Evolutionary conservation across 176 grass and related monocot species (phyloP), one percentile per base, ranked within the genome.

Genomic region (Bothriochloa decipiens): DNA sequence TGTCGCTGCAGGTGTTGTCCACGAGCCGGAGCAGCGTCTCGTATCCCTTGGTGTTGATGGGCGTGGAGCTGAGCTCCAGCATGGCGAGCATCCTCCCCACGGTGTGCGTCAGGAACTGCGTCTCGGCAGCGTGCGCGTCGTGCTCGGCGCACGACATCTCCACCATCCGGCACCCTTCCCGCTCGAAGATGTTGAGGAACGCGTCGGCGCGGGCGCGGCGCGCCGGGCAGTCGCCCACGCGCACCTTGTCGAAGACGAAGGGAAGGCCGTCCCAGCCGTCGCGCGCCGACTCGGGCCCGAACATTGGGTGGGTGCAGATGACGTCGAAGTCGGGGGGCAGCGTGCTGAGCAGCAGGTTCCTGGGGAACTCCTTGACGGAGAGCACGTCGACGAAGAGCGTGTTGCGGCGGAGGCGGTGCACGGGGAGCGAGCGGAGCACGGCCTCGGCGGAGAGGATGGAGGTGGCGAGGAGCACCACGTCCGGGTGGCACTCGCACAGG

Each of bases 241-340:
- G 88, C 40, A 97, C 95, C 86, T 61, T 87, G 72, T 97, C 95
- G 84, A 91, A 97, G 11, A 94, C 95, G 88, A 97, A 92, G 0
- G 95, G 94, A 40, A 97, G 95, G 53, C 88, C 88, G 37, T 82
- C 82, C 94, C 95, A 97, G 78, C 95, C 95, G 72, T 92, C 64
- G 79, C 91, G 89, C 6, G 88, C 95, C 3, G 92, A 94, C 85
- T 97, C 95, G 8, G 95, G 95, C 6, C 95, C 95, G 69, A 94
- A 97, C 95, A 97, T 97, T 26, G 95, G 95, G 83, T 97, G 95
- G 13, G 95, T 97, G 72, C 95, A 97, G 66, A 97, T 72, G 91
- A 94, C 81, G 25, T 97, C 95, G 71, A 94, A 94, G 61, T 92
- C 86, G 1, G 45, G 63, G 0, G 95, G 95, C 8, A 97, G 88